phyloP scores from a whole-genome alignment of 148 eudicot genomes.

The Simmondsia chinensis region DNA sequence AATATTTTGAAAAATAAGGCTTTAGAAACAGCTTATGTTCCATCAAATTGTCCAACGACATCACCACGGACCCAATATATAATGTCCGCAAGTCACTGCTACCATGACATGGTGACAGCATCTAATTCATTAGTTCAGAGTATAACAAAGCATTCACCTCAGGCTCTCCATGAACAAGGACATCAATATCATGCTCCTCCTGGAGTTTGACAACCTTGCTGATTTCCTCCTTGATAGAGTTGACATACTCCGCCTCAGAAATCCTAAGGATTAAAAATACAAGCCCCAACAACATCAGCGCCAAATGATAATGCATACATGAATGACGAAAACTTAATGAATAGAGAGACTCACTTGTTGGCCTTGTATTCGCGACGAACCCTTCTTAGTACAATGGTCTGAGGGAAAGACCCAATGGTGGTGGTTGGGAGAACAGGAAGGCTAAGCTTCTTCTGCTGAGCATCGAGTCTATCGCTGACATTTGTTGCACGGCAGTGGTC shows the following conservation, averaged over 20 bases:
- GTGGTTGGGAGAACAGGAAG: conserved; percentile 93
- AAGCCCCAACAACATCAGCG: neutral
- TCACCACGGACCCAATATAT: too few relatives aligned
- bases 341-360: conserved; percentile 47
- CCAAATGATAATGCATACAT: neutral
- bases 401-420: conserved; percentile 97
- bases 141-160: conserved; percentile 33
- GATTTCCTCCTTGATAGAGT: conserved; percentile 78
- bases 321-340: neutral
- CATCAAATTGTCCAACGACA: too few relatives aligned
- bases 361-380: conserved; percentile 96
- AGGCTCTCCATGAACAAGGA: conserved; percentile 94
- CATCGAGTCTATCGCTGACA: conserved; percentile 81
- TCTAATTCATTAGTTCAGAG: neutral
- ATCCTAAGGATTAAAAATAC: conserved; percentile 33
- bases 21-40: too few relatives aligned
- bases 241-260: conserved; percentile 72
- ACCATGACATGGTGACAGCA: too few relatives aligned
- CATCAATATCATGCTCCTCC: conserved; percentile 89
- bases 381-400: conserved; percentile 80
- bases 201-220: conserved; percentile 84
- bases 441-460: conserved; percentile 96
- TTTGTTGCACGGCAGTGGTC: conserved; percentile 92
- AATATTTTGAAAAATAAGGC: too few relatives aligned
- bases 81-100: too few relatives aligned